Evolutionary conservation across 2,329 filamentous ascomycete species (phyloP), one percentile per base, ranked within the genome.

Genomic region (Sclerotinia minor): DNA sequence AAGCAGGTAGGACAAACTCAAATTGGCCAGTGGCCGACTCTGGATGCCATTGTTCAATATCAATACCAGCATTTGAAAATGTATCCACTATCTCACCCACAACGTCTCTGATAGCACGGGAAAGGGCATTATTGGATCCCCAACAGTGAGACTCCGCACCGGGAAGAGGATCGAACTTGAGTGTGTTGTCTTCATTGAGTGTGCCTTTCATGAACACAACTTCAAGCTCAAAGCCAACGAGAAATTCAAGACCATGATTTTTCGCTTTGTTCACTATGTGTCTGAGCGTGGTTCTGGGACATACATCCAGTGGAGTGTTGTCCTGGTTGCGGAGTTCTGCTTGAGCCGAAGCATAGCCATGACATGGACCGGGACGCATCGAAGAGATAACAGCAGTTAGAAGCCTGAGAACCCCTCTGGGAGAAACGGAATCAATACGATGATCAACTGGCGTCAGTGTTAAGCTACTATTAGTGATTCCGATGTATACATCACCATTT

Each of bases 211-310:
- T 80, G 71, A 96, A 88, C 1, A 91, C 83, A 13, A 95, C 85
- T 77, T 96, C 92, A 52, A 96, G 87, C 77, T 96, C 92, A 72
- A 95, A 96, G 0, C 92, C 92, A 21, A 92, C 78, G 0, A 89
- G 81, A 59, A 93, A 86, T 3, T 82, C 78, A 2, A 92, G 80
- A 1, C 82, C 81, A 49, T 85, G 80, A 2, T 78, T 73, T 15
- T 82, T 79, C 0, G 90, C 84, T 7, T 79, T 78, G 0, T 83
- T 79, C 1, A 89, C 75, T 0, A 87, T 80, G 3, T 78, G 80
- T 65, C 85, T 80, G 65, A 96, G 80, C 67, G 89, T 76, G 53
- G 86, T 81, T 66, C 91, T 84, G 0, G 92, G 91, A 73, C 92
- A 96, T 0, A 88, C 70, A 1, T 72, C 69, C 1, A 87, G 80